Base-by-base conservation (phyloP, 2,329 filamentous ascomycete genomes). In the Helminthosporium solani region DNA sequence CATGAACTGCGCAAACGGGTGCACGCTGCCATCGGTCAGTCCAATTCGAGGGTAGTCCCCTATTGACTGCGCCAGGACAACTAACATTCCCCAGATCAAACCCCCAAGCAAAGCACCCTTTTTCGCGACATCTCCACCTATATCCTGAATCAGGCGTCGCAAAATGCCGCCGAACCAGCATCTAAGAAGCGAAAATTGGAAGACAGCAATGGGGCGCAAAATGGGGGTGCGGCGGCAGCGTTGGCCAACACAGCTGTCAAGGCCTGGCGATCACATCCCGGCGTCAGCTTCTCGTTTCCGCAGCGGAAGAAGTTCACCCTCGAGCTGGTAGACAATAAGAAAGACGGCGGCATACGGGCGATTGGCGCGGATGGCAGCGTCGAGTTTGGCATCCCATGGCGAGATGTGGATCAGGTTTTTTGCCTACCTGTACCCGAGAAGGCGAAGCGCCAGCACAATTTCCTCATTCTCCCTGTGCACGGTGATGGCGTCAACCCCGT, bases 371-470 rank as follows among this genome's bases (percentile, higher is more conserved):
- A 73, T 2, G 77, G 75, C 15, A 75, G 73, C 34, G 70, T 83
- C 34, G 80, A 82, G 53, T 80, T 81, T 60, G 75, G 75, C 14
- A 66, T 82, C 28, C 61, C 72, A 0, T 71, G 79, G 70, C 67
- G 69, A 44, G 71, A 74, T 46, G 74, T 80, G 47, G 80, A 80
- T 42, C 78, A 84, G 60, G 72, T 81, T 40, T 73, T 85, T 53
- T 83, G 80, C 56, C 72, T 85, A 31, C 82, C 82, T 0, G 77
- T 85, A 2, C 83, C 83, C 4, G 83, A 85, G 56, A 85, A 85
- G 59, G 76, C 80, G 3, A 79, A 83, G 50, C 78, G 79, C 44
- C 81, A 84, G 57, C 80, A 80, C 67, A 83, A 82, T 56, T 85
- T 84, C 60, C 78, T 82, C 57, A 66, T 85, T 33, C 73, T 85